Evolutionary conservation across 2,329 filamentous ascomycete genomes (phyloP).

Genomic region (Ophiostoma sp.): DNA sequence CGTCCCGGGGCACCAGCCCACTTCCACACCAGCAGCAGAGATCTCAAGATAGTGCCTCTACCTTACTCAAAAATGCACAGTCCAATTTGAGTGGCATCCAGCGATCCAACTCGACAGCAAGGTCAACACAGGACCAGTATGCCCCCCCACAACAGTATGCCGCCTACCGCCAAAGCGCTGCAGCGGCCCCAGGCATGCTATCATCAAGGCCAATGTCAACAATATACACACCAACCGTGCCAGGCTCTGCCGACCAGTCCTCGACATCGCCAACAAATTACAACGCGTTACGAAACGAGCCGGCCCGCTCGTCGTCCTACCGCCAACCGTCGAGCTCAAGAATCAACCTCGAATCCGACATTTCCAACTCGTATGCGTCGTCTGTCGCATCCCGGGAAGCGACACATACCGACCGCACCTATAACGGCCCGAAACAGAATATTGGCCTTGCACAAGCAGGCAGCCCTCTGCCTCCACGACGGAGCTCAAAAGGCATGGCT

Average conservation of each 20-base stretch:
- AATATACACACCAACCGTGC: slow-evolving; percentile 31
- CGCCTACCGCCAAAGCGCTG: slow-evolving; percentile 23
- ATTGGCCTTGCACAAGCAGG: slow-evolving; percentile 47
- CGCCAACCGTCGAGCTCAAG: slow-evolving; percentile 41
- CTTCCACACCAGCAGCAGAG: slow-evolving; percentile 14
- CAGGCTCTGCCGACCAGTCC: slow-evolving; percentile 35
- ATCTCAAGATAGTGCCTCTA: slow-evolving; percentile 25
- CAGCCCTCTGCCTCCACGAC: slow-evolving; percentile 65
- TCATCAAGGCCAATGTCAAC: slow-evolving; percentile 35
- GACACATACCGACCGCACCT: slow-evolving; percentile 39
- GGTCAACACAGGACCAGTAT: slow-evolving; percentile 22
- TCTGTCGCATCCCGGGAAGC: slow-evolving; percentile 61
- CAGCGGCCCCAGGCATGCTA: slow-evolving; percentile 14
- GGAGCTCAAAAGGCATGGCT: slow-evolving; percentile 67
- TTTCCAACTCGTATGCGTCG: slow-evolving; percentile 47
- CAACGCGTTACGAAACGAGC: slow-evolving; percentile 48
- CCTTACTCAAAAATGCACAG: slow-evolving; percentile 31
- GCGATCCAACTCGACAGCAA: slow-evolving; percentile 21
- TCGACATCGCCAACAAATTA: slow-evolving; percentile 23
- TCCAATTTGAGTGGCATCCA: slow-evolving; percentile 30
- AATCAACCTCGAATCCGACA: slow-evolving; percentile 56
- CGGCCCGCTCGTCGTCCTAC: slow-evolving; percentile 53
- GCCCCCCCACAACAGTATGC: slow-evolving; percentile 24
- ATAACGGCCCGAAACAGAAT: slow-evolving; percentile 42
- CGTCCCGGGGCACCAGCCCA: slow-evolving; percentile 25